phyloP scores from a whole-genome alignment of 2,329 filamentous ascomycete genomes.

The Pseudogymnoascus verrucosus region DNA sequence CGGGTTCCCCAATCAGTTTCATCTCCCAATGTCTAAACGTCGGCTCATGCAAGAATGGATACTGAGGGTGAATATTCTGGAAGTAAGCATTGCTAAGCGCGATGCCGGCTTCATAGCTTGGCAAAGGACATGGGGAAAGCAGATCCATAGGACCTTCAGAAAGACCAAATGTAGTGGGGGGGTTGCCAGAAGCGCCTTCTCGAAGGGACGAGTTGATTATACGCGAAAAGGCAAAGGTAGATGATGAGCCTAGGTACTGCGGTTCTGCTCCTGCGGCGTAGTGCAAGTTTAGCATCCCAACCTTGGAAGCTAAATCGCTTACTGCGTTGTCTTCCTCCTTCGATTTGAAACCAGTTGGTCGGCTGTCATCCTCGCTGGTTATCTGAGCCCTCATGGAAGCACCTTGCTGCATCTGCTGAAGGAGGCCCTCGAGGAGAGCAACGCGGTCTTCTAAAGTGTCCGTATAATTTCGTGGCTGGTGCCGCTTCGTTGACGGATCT shows the following conservation, averaged over 20 bases:
- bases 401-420: background rate
- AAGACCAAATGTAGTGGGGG: background rate
- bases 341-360: too few species aligned
- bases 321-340: slow-evolving; percentile 3
- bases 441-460: slow-evolving; percentile 12
- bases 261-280: slow-evolving; percentile 28
- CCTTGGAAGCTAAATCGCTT: slow-evolving; percentile 24
- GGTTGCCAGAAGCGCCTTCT: background rate
- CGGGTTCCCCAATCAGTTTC: background rate
- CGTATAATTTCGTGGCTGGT: slow-evolving; percentile 11
- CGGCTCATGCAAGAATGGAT: slow-evolving; percentile 23
- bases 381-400: background rate
- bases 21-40: slow-evolving; percentile 20
- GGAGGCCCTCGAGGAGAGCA: slow-evolving; percentile 11
- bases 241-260: slow-evolving; percentile 32
- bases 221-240: slow-evolving; percentile 28
- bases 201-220: slow-evolving; percentile 21
- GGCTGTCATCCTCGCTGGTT: background rate
- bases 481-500: slow-evolving; percentile 7
- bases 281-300: slow-evolving; percentile 27
- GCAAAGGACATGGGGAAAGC: background rate
- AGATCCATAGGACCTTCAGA: background rate
- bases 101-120: background rate
- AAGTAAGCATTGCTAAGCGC: slow-evolving; percentile 20
- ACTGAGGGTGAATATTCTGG: slow-evolving; percentile 20